Evolutionary conservation across 495 filamentous ascomycete species (phyloP).

Genomic region (Rhypophila decipiens): DNA sequence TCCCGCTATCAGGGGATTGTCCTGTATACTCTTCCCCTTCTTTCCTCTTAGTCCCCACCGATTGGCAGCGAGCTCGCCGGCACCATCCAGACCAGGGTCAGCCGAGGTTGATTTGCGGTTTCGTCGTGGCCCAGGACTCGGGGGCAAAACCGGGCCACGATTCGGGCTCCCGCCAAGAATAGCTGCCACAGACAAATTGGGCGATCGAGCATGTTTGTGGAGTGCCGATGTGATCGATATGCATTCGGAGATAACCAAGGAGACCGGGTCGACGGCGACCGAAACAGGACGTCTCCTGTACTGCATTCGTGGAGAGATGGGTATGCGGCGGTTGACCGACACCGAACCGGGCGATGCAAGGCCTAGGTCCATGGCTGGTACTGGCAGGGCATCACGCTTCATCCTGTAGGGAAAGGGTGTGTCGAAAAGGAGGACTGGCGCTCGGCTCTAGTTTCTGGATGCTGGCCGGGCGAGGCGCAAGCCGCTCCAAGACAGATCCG

Average conservation of each 20-base stretch:
- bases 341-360: slow-evolving; percentile 15
- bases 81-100: slow-evolving; percentile 19
- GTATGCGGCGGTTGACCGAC: slow-evolving; percentile 13
- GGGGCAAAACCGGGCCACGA: slow-evolving; percentile 41
- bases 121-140: slow-evolving; percentile 28
- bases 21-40: slow-evolving; percentile 96
- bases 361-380: slow-evolving; percentile 29
- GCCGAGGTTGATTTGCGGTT: slow-evolving; percentile 20
- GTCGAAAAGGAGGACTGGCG: too few species aligned
- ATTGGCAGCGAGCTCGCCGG: slow-evolving; percentile 42
- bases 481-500: too few species aligned
- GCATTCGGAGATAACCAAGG: slow-evolving; percentile 96
- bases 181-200: slow-evolving; percentile 91
- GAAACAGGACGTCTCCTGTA: slow-evolving; percentile 49
- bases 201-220: slow-evolving; percentile 95
- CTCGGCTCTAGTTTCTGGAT: too few species aligned
- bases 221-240: slow-evolving; percentile 97
- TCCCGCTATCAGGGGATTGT: slow-evolving; percentile 93
- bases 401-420: too few species aligned
- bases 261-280: slow-evolving; percentile 89
- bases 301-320: slow-evolving; percentile 33
- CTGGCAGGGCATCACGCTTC: slow-evolving; percentile 37
- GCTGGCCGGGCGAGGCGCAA: too few species aligned
- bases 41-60: slow-evolving; percentile 91
- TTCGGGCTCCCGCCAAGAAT: slow-evolving; percentile 79